Base-by-base conservation (phyloP, 768 basidiomycete species). In the Tulasnella sp. region DNA sequence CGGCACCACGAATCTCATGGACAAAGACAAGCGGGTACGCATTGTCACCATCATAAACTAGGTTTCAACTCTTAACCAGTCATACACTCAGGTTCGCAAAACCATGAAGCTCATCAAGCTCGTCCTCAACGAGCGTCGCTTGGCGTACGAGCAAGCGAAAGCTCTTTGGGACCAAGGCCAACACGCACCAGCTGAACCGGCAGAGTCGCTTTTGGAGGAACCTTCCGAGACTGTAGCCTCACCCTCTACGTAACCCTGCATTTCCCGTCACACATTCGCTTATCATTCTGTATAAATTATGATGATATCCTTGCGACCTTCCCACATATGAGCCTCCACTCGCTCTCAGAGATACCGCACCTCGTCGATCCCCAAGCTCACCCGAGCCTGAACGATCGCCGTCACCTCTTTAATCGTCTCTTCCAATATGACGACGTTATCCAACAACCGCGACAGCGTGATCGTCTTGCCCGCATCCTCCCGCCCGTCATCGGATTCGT, bases 71-170 rank as follows among this genome's bases (percentile, higher is more conserved):
- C 19, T 34, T 47, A 47, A 42, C 47, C 26, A 26, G 16, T 16
- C 26, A 17, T 19, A 17, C 64, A n/a, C 37, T 11, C 75, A 97
- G 94, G 90, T 89, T 80, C 90, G 91, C 26, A 96, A 95, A 83
- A 90, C 92, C 22, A 96, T 97, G 94, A 94, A 92, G n/a, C 88
- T 93, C 22, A 94, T 98, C 80, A 98, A 98, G 80, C 88, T 86
- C 73, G 88, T 98, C 29, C 83, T 98, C 65, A 94, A 94, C 77
- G 95, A 98, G 78, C 89, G 97, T 40, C 85, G 95, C 62, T 79
- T 93, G 29, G 93, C 92, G 9, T 91, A 94, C 74, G 87, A 91
- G 74, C 87, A 89, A 12, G 92, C 92, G 9, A 69, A 59, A 35
- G 68, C 7, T 26, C 41, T 69, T 35, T 69, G 68, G 68, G 47